phyloP scores from a whole-genome alignment of 1,284 basidiomycete species.

The Veloporphyrellus conicus region DNA sequence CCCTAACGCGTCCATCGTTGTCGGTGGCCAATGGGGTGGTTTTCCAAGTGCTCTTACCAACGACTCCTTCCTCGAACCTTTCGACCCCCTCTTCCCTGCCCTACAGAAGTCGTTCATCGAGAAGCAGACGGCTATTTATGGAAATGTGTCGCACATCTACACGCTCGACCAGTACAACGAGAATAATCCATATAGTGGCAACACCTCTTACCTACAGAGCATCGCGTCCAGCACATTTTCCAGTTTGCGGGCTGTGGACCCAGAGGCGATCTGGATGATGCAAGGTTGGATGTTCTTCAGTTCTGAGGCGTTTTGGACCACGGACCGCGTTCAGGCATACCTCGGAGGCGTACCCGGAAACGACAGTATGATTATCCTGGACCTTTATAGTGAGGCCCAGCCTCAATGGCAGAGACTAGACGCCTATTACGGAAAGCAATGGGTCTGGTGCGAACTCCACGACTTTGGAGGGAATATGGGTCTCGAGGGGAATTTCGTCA shows the following conservation, averaged over 20 bases:
- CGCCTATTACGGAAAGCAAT: constrained; percentile 41
- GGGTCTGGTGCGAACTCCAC: constrained; percentile 46
- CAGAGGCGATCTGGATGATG: constrained; percentile 43
- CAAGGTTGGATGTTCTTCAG: constrained; percentile 46
- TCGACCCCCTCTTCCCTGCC: constrained; percentile 37
- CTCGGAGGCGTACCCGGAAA: constrained; percentile 37
- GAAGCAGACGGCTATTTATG: constrained; percentile 41
- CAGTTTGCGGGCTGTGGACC: constrained; percentile 38
- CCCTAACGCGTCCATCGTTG: constrained; percentile 38
- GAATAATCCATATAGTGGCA: constrained; percentile 38
- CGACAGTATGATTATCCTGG: constrained; percentile 42
- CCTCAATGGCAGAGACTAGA: constrained; percentile 42
- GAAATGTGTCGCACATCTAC: constrained; percentile 41
- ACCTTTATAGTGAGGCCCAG: constrained; percentile 40
- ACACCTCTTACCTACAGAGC: constrained; percentile 35
- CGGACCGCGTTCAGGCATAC: constrained; percentile 38
- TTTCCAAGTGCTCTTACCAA: constrained; percentile 36
- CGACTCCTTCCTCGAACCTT: constrained; percentile 42
- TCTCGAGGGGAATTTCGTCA: constrained; percentile 40
- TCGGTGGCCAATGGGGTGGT: constrained; percentile 36
- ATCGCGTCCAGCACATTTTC: constrained; percentile 36
- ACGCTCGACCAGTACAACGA: constrained; percentile 48
- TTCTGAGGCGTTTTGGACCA: constrained; percentile 38
- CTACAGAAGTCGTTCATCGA: constrained; percentile 41
- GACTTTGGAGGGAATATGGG: constrained; percentile 44